Evolutionary conservation across 768 basidiomycete genomes (phyloP).

Genomic region (Floccularia luteovirens): DNA sequence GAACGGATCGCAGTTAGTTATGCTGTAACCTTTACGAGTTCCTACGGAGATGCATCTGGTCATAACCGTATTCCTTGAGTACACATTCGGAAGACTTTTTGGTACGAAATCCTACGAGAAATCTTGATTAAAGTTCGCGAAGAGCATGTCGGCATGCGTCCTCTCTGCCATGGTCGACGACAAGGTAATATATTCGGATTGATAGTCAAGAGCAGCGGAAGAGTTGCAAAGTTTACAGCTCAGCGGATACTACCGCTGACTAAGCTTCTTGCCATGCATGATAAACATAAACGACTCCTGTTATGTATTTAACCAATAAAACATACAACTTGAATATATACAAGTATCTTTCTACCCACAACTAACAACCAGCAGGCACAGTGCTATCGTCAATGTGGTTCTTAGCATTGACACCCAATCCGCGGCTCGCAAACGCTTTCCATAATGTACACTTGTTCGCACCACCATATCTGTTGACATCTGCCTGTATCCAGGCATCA

Average conservation of each 20-base stretch:
- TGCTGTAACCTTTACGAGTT: constrained; percentile 91
- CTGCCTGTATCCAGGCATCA: constrained; percentile 15
- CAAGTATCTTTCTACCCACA: no score
- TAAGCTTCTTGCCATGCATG: no score
- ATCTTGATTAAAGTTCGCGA: constrained; percentile 97
- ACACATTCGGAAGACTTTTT: background rate
- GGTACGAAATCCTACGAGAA: constrained; percentile 59
- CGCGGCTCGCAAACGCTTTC: constrained; percentile 19
- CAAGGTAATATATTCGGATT: no score
- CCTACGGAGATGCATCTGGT: constrained; percentile 86
- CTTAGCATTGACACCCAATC: constrained; percentile 14
- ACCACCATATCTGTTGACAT: constrained; percentile 15
- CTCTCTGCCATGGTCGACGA: constrained; percentile 38
- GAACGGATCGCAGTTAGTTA: constrained; percentile 97
- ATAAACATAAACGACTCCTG: no score
- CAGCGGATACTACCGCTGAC: no score
- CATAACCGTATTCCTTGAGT: no score
- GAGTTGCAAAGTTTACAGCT: no score
- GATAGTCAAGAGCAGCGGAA: no score
- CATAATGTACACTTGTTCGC: constrained; percentile 18
- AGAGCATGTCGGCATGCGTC: constrained; percentile 50
- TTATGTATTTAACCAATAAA: no score
- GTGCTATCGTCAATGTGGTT: constrained; percentile 10
- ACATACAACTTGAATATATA: no score
- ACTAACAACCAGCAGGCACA: constrained; percentile 15